Conservation (phyloP, 768 basidiomycete species). For the Mycena rebaudengoi region DNA sequence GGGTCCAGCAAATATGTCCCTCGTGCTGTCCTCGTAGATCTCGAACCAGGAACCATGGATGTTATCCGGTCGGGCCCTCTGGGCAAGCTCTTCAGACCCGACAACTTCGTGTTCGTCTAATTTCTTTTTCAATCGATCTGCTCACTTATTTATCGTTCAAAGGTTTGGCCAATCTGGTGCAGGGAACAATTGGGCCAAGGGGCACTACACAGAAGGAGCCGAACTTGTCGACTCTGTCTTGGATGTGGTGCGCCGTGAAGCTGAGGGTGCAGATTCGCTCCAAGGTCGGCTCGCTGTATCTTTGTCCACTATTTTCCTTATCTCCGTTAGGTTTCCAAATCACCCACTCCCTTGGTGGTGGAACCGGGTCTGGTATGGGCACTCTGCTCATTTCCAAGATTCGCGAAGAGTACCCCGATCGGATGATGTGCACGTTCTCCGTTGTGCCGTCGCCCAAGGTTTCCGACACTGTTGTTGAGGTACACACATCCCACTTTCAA, state of each 20-base stretch:
- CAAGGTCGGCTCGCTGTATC: slow-evolving; percentile 66
- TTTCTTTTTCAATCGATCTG: no score
- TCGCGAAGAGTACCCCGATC: slow-evolving; percentile 97
- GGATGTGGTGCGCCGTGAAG: slow-evolving; percentile 99
- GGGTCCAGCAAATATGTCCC: slow-evolving; percentile 97
- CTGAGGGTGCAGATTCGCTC: slow-evolving; percentile 95
- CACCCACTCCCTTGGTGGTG: slow-evolving; percentile 98
- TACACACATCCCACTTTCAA: slow-evolving; percentile 35
- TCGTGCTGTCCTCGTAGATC: slow-evolving; percentile 95
- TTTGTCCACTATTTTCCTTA: slow-evolving; percentile 27
- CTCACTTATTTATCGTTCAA: no score
- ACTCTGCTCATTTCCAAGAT: slow-evolving; percentile 99
- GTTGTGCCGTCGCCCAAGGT: slow-evolving; percentile 99
- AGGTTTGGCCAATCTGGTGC: slow-evolving; percentile 97
- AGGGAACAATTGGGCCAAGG: slow-evolving; percentile 99
- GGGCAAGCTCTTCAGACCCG: slow-evolving; percentile 93
- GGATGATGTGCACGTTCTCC: slow-evolving; percentile 99
- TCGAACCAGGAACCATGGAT: slow-evolving; percentile 98
- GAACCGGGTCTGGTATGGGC: slow-evolving; percentile 99
- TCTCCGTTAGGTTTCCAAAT: slow-evolving; percentile 87
- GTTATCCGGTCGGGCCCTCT: slow-evolving; percentile 90
- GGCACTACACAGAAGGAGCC: slow-evolving; percentile 96
- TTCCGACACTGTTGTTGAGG: slow-evolving; percentile 98
- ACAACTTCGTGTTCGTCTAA: slow-evolving; percentile 99
- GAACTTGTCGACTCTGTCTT: slow-evolving; percentile 98